Evolutionary conservation across 2,329 filamentous ascomycete species (phyloP).

Genomic region (Ceratocystis albifundus): DNA sequence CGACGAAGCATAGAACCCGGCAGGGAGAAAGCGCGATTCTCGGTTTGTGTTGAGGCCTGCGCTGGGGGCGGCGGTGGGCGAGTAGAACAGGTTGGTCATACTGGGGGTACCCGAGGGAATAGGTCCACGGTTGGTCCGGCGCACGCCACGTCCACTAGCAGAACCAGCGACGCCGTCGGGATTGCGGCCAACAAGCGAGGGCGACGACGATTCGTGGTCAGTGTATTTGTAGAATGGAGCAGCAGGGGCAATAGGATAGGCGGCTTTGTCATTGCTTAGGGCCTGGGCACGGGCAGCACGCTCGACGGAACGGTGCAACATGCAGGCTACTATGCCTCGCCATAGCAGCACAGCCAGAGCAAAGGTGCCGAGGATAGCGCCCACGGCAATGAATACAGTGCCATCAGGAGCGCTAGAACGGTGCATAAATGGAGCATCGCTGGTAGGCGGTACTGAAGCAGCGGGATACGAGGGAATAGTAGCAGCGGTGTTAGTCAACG

Average conservation of each 20-base stretch:
- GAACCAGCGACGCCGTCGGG: slow-evolving; percentile 25
- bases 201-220: slow-evolving; percentile 40
- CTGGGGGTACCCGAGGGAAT: slow-evolving; percentile 47
- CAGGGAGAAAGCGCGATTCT: slow-evolving; percentile 70
- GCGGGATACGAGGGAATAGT: slow-evolving; percentile 51
- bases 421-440: slow-evolving; percentile 83
- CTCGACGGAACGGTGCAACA: slow-evolving; percentile 82
- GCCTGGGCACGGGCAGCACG: slow-evolving; percentile 69
- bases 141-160: slow-evolving; percentile 39
- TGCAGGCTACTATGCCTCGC: slow-evolving; percentile 79
- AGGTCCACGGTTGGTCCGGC: slow-evolving; percentile 42
- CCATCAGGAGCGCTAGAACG: slow-evolving; percentile 76
- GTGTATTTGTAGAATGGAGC: slow-evolving; percentile 55
- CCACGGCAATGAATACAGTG: slow-evolving; percentile 91
- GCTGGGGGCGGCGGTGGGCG: slow-evolving; percentile 67
- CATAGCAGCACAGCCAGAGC: slow-evolving; percentile 73
- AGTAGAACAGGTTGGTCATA: slow-evolving; percentile 77
- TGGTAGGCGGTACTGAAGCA: slow-evolving; percentile 68
- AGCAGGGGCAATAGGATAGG: slow-evolving; percentile 43
- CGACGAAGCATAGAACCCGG: slow-evolving; percentile 78
- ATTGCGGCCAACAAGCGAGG: slow-evolving; percentile 32
- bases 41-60: slow-evolving; percentile 53
- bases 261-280: slow-evolving; percentile 55
- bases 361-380: slow-evolving; percentile 73
- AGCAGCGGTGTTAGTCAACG: slow-evolving; percentile 32